phyloP scores from a whole-genome alignment of 805 yeast species.

The Teunomyces cretensis region DNA sequence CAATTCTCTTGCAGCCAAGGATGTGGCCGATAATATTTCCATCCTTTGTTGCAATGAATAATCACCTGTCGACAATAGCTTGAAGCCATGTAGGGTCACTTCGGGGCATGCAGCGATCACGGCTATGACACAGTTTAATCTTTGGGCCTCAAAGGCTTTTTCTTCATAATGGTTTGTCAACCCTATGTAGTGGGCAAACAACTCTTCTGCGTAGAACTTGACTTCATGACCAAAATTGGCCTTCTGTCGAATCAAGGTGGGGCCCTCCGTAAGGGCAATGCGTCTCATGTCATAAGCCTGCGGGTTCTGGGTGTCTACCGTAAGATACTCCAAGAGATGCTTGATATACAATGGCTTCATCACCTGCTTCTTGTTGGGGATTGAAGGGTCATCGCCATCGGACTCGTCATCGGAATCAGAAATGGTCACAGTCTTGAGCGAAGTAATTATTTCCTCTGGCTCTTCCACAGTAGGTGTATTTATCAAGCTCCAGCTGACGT shows the following conservation, averaged over 20 bases:
- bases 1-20: slow-evolving; percentile 72
- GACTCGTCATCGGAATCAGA: slow-evolving; percentile 50
- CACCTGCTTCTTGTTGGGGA: slow-evolving; percentile 33
- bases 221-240: slow-evolving; percentile 60
- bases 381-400: slow-evolving; percentile 54
- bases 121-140: slow-evolving; percentile 64
- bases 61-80: slow-evolving; percentile 65
- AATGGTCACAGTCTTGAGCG: neutral
- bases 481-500: slow-evolving; percentile 7
- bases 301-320: slow-evolving; percentile 43
- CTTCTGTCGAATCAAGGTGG: slow-evolving; percentile 67
- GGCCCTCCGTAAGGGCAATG: slow-evolving; percentile 51
- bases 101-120: slow-evolving; percentile 51
- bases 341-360: slow-evolving; percentile 66
- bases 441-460: neutral
- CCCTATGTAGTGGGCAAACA: slow-evolving; percentile 52
- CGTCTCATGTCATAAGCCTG: slow-evolving; percentile 50
- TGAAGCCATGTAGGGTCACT: slow-evolving; percentile 45
- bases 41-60: slow-evolving; percentile 79
- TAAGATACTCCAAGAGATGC: slow-evolving; percentile 62
- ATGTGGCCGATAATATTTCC: slow-evolving; percentile 62
- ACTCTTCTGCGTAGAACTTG: slow-evolving; percentile 51
- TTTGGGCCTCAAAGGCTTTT: slow-evolving; percentile 59
- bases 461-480: slow-evolving; percentile 3
- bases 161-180: slow-evolving; percentile 58